Conservation (phyloP, 768 basidiomycete genomes). For the Vishniacozyma victoriae region DNA sequence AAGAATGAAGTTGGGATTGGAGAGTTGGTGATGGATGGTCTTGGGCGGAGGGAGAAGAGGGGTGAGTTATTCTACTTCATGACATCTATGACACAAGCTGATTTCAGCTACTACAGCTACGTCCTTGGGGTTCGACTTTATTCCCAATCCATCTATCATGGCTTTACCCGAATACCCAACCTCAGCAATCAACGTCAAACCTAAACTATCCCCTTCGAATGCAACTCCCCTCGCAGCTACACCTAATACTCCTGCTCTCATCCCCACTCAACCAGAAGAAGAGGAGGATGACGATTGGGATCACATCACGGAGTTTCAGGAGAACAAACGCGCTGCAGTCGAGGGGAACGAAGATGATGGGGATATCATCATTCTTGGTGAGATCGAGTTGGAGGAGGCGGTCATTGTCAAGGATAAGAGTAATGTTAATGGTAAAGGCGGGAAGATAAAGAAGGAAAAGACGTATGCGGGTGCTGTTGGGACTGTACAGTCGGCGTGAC, state of each 20-base stretch:
- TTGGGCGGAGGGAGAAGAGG: slow-evolving; percentile 32
- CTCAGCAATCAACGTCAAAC: not conserved
- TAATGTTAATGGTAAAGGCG: too few relatives aligned
- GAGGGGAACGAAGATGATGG: slow-evolving; percentile 12
- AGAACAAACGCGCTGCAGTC: not conserved
- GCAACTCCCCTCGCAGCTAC: slow-evolving; percentile 9
- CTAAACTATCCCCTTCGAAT: slow-evolving; percentile 3
- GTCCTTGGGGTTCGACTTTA: slow-evolving; percentile 38
- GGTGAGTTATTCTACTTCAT: slow-evolving; percentile 18
- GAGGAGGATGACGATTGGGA: slow-evolving; percentile 22
- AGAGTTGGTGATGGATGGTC: slow-evolving; percentile 27
- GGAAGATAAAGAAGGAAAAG: too few relatives aligned
- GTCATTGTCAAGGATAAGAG: too few relatives aligned
- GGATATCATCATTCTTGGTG: slow-evolving; percentile 35
- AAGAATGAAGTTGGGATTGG: slow-evolving; percentile 25
- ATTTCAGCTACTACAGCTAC: slow-evolving; percentile 34
- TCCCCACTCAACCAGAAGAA: slow-evolving; percentile 6
- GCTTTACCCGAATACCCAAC: slow-evolving; percentile 22
- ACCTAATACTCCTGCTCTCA: slow-evolving; percentile 14
- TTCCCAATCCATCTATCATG: slow-evolving; percentile 31
- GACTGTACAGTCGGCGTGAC: too few relatives aligned
- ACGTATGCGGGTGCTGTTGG: too few relatives aligned
- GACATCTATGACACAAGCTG: not conserved
- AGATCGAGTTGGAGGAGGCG: slow-evolving; percentile 16
- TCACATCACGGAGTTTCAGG: slow-evolving; percentile 2